Percentiles rank a stretch among this genome's conserved stretches.
These are phyloP conservation scores for Penicillium brasilianum DNA, from an alignment of 2,329 filamentous ascomycete species.

Conservation along the genomic window DNA sequence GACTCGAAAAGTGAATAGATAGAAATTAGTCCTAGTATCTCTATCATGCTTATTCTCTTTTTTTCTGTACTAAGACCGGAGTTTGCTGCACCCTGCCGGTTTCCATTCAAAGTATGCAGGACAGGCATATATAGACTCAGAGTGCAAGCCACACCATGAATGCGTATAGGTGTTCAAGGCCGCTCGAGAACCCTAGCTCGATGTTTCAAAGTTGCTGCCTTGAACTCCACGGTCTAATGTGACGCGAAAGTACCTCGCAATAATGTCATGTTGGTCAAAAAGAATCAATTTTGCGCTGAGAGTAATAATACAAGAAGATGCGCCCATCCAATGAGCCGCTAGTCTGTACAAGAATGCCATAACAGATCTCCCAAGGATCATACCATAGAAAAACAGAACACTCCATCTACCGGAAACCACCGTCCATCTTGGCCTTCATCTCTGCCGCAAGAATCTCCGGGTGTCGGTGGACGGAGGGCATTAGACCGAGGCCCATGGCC, in stretches of 20 bases:
- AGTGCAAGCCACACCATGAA: neutral
- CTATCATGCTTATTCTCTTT: neutral
- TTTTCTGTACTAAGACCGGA: neutral
- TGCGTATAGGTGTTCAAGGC: too few relatives aligned
- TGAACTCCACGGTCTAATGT: too few relatives aligned
- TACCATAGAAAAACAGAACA: neutral
- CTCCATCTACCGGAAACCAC: slow-evolving; percentile 22
- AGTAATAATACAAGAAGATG: slow-evolving; percentile 31
- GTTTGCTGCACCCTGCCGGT: neutral
- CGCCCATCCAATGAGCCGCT: slow-evolving; percentile 15
- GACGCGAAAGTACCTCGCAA: too few relatives aligned
- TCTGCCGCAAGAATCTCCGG: slow-evolving; percentile 71
- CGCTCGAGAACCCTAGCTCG: neutral
- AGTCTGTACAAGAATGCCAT: slow-evolving; percentile 27
- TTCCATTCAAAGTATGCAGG: neutral
- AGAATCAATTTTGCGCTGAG: slow-evolving; percentile 24
- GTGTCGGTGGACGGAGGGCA: slow-evolving; percentile 89
- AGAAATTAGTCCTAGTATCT: too few relatives aligned
- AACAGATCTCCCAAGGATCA: slow-evolving; percentile 5
- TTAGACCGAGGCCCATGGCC: slow-evolving; percentile 84
- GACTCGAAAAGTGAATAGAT: neutral
- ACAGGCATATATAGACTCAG: neutral
- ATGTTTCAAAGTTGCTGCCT: neutral
- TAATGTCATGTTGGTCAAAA: neutral
- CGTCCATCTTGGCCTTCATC: slow-evolving; percentile 36